phyloP scores from a whole-genome alignment of 2,329 filamentous ascomycete genomes.

The Colletotrichum filicis region DNA sequence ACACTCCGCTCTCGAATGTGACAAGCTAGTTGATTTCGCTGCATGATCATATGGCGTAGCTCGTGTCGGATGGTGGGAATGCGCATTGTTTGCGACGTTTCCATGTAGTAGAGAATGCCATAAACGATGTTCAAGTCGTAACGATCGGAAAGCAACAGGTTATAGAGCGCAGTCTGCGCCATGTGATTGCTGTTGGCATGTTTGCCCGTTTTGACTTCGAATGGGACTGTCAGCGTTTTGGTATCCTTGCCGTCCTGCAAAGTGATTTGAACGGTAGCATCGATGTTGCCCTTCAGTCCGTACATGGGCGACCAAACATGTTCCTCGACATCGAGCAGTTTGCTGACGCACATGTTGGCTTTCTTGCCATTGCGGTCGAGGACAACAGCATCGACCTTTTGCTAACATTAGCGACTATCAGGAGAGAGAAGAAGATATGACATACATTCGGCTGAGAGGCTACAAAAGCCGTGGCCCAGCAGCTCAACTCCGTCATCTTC shows the following conservation, averaged over 20 bases:
- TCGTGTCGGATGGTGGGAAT: slow-evolving; percentile 89
- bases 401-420: slow-evolving; percentile 42
- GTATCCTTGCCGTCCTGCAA: slow-evolving; percentile 77
- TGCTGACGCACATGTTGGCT: slow-evolving; percentile 88
- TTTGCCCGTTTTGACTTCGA: slow-evolving; percentile 95
- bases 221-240: slow-evolving; percentile 84
- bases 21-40: slow-evolving; percentile 89
- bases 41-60: slow-evolving; percentile 95
- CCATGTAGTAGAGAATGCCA: slow-evolving; percentile 94
- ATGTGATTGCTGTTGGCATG: slow-evolving; percentile 85
- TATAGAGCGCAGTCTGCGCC: slow-evolving; percentile 95
- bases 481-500: slow-evolving; percentile 83
- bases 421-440: neutral
- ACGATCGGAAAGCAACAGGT: slow-evolving; percentile 88
- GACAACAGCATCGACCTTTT: slow-evolving; percentile 27
- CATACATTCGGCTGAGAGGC: slow-evolving; percentile 74
- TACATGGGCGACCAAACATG: slow-evolving; percentile 99
- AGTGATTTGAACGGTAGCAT: slow-evolving; percentile 91
- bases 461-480: slow-evolving; percentile 88
- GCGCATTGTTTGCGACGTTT: slow-evolving; percentile 85
- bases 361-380: slow-evolving; percentile 48
- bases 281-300: slow-evolving; percentile 96
- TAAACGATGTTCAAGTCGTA: slow-evolving; percentile 94
- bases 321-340: slow-evolving; percentile 95
- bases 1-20: slow-evolving; percentile 84